Evolutionary conservation across 192 early-diverging fungal species (phyloP).

Genomic region (Mortierella hygrophila): DNA sequence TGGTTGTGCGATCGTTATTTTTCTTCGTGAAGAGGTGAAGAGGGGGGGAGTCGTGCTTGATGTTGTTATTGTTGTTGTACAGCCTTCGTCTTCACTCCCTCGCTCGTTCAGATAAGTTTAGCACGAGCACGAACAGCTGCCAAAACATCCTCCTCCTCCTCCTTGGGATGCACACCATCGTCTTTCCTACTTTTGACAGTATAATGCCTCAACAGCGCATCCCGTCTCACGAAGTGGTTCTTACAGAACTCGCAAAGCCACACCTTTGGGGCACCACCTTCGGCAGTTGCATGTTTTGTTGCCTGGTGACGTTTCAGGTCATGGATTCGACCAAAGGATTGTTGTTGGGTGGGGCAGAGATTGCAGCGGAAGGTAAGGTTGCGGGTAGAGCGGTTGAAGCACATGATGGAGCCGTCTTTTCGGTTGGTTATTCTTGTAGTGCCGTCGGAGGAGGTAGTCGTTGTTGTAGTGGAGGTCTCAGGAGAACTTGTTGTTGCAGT

Average conservation of each 20-base stretch:
- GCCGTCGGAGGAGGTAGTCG: not conserved
- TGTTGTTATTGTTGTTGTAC: conserved; percentile 4
- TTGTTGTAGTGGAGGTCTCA: not conserved
- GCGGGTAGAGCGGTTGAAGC: conserved; percentile 13
- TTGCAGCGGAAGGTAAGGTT: conserved; percentile 27
- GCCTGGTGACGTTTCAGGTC: conserved; percentile 40
- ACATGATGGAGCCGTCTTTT: conserved; percentile 39
- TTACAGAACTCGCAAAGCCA: conserved; percentile 39
- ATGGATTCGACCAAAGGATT: conserved; percentile 39
- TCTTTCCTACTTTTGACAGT: conserved; percentile 20
- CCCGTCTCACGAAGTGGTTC: conserved; percentile 21
- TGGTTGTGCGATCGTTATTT: not conserved
- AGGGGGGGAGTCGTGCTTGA: not conserved
- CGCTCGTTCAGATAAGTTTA: conserved; percentile 18
- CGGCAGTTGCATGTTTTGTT: conserved; percentile 18
- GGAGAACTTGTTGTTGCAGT: not conserved
- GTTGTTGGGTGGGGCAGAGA: conserved; percentile 12
- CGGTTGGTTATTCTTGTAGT: not conserved
- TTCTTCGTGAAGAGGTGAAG: too few relatives aligned
- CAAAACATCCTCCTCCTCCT: conserved; percentile 18
- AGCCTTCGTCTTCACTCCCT: not conserved
- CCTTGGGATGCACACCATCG: conserved; percentile 28
- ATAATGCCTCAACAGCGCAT: conserved; percentile 45
- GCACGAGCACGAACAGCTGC: conserved; percentile 23
- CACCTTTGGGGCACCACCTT: not conserved